Evolutionary conservation across 2,329 filamentous ascomycete species (phyloP), one percentile per base, ranked within the genome.

Genomic region (Aspergillus japonicus): DNA sequence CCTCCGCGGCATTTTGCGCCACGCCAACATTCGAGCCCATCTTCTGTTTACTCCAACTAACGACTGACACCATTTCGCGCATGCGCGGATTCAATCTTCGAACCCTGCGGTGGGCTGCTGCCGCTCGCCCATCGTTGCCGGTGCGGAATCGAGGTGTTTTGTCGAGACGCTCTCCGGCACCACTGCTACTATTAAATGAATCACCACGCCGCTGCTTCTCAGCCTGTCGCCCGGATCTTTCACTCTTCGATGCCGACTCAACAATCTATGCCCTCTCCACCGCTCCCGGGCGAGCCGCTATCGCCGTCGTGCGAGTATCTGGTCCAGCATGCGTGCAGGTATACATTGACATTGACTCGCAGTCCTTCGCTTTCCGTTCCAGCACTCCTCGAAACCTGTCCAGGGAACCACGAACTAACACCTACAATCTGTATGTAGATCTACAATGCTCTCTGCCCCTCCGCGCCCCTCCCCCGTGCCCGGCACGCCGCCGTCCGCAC

Each of bases 211-310:
- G 68, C 47, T 50, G 26, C 14, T 74, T 75, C 54, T 72, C 69
- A 11, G 64, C 57, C 3, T 65, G 66, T 4, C 16, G 29, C 2
- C 56, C 54, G 2, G 12, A n/a, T 24, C 48, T 23, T 2, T 70
- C 68, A 19, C 64, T 67, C 54, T 52, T 70, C 33, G 68, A 72
- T 56, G 64, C 63, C 1, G 72, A 77, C 12, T 73, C 75, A 3
- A 98, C 94, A 1, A 96, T 99, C 56, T 98, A 96, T 75, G 95
- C 95, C 0, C 80, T 98, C 0, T 97, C 94, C 0, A 96, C 93
- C 0, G 92, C 91, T 0, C 81, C 89, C 11, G 95, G 94, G 1
- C 87, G 87, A 71, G 92, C 92, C 48, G 95, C 92, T 1, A 96
- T 99, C 72, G 94, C 94, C 1, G 88, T 98, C 39, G 87, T 98